A percentile compares a stretch with the other conserved stretches of the same genome.
Evolutionary conservation across 2,329 filamentous ascomycete species (phyloP).

Genomic region (Monilinia aucupariae): DNA sequence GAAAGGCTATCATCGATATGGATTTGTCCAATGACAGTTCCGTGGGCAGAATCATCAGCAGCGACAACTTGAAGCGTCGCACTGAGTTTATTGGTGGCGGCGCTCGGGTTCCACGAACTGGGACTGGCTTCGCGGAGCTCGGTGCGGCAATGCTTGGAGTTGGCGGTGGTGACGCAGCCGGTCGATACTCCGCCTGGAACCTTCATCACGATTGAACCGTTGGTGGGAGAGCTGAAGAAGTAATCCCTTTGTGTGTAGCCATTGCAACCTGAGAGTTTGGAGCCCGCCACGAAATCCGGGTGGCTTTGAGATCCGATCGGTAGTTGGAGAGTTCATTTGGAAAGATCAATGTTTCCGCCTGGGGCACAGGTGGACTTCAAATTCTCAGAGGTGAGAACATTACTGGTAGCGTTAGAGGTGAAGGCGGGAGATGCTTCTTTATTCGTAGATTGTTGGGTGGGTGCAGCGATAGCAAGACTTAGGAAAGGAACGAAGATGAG

Average conservation of each 20-base stretch:
- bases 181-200: slow-evolving; percentile 36
- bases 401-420: neutral
- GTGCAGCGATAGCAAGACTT: slow-evolving; percentile 5
- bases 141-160: slow-evolving; percentile 41
- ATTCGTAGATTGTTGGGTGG: neutral
- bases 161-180: slow-evolving; percentile 38
- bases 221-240: slow-evolving; percentile 36
- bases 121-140: slow-evolving; percentile 39
- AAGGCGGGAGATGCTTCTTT: neutral
- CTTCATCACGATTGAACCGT: slow-evolving; percentile 39
- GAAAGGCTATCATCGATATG: slow-evolving; percentile 38
- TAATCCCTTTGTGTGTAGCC: slow-evolving; percentile 36
- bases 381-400: neutral
- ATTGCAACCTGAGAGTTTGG: slow-evolving; percentile 36
- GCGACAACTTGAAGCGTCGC: slow-evolving; percentile 32
- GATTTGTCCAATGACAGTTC: slow-evolving; percentile 40
- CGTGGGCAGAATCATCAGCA: slow-evolving; percentile 36
- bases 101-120: slow-evolving; percentile 35
- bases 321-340: slow-evolving; percentile 38
- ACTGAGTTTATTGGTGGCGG: slow-evolving; percentile 35
- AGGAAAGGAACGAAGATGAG: slow-evolving; percentile 12
- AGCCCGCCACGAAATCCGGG: slow-evolving; percentile 33
- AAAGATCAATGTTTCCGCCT: slow-evolving; percentile 37
- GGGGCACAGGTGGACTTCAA: slow-evolving; percentile 20
- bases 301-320: slow-evolving; percentile 35